These are phyloP conservation scores for Knufia fluminis DNA, from an alignment of 2,329 filamentous ascomycete species.

Conservation along the genomic window DNA sequence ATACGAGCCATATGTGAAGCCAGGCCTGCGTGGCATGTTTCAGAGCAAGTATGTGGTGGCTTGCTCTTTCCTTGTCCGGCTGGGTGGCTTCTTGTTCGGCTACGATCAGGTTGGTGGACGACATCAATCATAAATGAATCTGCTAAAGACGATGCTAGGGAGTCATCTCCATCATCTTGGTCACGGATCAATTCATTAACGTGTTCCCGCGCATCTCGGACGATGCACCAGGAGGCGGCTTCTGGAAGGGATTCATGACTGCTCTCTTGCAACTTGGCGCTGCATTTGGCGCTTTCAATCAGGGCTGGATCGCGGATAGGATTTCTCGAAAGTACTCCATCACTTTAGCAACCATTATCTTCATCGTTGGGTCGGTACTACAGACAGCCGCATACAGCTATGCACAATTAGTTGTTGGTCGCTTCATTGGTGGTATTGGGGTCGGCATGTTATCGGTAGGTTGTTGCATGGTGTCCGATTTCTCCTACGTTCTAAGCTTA, in stretches of 20 bases:
- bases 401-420: slow-evolving; percentile 42
- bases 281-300: background rate
- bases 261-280: slow-evolving; percentile 40
- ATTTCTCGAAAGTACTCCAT: background rate
- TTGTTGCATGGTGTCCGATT: no score
- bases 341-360: slow-evolving; percentile 32
- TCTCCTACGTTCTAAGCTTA: no score
- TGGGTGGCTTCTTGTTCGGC: slow-evolving; percentile 40
- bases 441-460: slow-evolving; percentile 40
- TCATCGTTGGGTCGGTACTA: slow-evolving; percentile 42
- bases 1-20: background rate
- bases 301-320: background rate
- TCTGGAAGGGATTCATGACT: slow-evolving; percentile 41
- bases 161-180: slow-evolving; percentile 39
- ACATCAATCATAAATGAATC: background rate
- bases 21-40: background rate
- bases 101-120: slow-evolving; percentile 31
- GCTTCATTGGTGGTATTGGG: slow-evolving; percentile 43
- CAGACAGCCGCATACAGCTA: slow-evolving; percentile 45
- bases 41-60: background rate
- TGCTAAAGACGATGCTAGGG: slow-evolving; percentile 25
- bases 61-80: slow-evolving; percentile 29
- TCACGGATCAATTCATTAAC: slow-evolving; percentile 39
- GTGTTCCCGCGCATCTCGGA: slow-evolving; percentile 34
- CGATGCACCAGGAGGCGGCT: slow-evolving; percentile 29